phyloP scores from a whole-genome alignment of 1,284 basidiomycete species.

The Inonotus obliquus region DNA sequence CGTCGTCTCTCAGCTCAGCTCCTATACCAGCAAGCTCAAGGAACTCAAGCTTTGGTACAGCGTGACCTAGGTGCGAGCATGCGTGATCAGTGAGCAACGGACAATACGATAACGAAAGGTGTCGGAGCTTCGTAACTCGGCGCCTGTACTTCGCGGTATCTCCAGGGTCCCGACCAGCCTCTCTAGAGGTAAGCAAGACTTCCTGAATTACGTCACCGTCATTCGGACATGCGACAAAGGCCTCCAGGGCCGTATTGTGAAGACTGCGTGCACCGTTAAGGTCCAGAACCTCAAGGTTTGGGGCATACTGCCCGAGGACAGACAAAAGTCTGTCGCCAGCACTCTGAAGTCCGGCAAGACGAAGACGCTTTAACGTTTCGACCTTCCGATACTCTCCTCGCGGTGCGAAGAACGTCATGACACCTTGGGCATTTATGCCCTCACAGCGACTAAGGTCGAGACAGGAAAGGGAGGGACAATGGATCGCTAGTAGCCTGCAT shows the following conservation, averaged over 20 bases:
- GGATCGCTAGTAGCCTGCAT: constrained; percentile 56
- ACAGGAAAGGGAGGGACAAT: constrained; percentile 49
- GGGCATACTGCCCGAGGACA: constrained; percentile 56
- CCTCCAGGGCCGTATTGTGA: constrained; percentile 70
- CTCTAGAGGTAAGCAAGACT: constrained; percentile 51
- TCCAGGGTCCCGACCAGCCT: constrained; percentile 57
- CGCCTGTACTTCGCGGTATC: constrained; percentile 48
- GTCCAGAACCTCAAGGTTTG: constrained; percentile 79
- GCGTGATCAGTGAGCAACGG: constrained; percentile 67
- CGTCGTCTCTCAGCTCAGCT: constrained; percentile 59
- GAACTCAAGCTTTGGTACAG: constrained; percentile 72
- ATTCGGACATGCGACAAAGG: constrained; percentile 57
- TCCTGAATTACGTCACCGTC: constrained; percentile 31
- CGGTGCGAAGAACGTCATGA: constrained; percentile 25
- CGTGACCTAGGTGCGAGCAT: constrained; percentile 65
- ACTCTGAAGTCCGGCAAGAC: constrained; percentile 60
- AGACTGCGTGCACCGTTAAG: constrained; percentile 67
- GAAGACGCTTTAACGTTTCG: constrained; percentile 52
- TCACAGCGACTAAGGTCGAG: constrained; percentile 75
- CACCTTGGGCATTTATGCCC: constrained; percentile 62
- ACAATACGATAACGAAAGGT: constrained; percentile 77
- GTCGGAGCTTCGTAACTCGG: constrained; percentile 69
- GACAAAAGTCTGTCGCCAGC: constrained; percentile 57
- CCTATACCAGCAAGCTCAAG: constrained; percentile 82
- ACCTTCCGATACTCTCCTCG: constrained; percentile 26